Evolutionary conservation across 78 protist genomes (phyloP), one percentile per base, ranked within the genome.

Genomic region (slime mould (Dictyostelium discoideum)): DNA sequence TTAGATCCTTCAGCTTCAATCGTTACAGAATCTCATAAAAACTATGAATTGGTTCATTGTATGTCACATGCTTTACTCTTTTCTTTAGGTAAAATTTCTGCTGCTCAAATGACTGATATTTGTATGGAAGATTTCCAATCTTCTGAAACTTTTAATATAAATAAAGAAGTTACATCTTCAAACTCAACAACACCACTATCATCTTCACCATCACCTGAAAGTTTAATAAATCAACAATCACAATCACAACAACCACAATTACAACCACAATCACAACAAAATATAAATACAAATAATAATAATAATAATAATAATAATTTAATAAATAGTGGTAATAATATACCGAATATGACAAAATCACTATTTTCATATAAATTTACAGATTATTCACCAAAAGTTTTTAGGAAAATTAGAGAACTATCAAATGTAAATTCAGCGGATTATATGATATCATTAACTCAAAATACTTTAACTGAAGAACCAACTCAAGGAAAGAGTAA

Each of bases 331-430:
- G 65, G 37, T 2, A 20, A 14, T 20, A 48, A 14, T 22, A 42
- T 39, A 44, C 65, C 29, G 32, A 44, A 42, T n/a, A 9, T 48
- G 22, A 7, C 32, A 1, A 84, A 60, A 37, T 44, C 84, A 24
- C 77, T 24, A 84, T 60, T 48, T 46, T 82, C 95, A 37, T 90
- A 90, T 73, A 90, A 90, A 73, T 90, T 90, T 50, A 85, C 76
- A 48, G 95, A 90, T 39, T 90, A 90, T 69, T 86, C 89, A 39
- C 95, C 95, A 9, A 90, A 90, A 50, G 88, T 90, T 32, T 90
- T 90, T 65, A 63, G 95, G 57, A 90, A 82, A 63, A 90, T 90
- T 14, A 57, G 95, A 40, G 95, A 90, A 39, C 54, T 90, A 5
- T 67, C 84, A 5, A 72, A 72, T 50, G 84, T 90, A 16, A 90